Evolutionary conservation across 257 asterid genomes (phyloP).

Genomic region (Solanum chmielewskii): DNA sequence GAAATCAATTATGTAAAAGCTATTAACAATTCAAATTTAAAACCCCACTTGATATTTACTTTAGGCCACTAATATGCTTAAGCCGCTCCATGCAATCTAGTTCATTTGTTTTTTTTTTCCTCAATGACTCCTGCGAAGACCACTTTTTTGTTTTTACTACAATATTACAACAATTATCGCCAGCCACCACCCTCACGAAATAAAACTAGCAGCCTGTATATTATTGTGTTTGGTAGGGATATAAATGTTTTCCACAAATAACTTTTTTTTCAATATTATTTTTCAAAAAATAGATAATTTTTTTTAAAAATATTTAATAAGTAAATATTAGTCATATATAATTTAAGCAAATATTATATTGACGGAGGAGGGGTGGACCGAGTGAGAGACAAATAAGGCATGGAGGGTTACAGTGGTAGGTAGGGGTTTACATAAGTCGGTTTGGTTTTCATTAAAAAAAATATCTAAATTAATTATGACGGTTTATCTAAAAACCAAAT

Average conservation of each 20-base stretch:
- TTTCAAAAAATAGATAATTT: not conserved
- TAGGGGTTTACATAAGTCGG: too few species aligned
- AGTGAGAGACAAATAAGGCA: not conserved
- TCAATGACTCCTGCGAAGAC: not conserved
- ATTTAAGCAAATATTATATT: not conserved
- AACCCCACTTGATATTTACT: fast-evolving
- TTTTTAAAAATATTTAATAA: not conserved
- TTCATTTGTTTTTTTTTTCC: not conserved
- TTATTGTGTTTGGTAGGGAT: not conserved
- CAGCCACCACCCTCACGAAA: not conserved
- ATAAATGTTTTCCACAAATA: not conserved
- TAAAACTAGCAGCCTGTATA: not conserved
- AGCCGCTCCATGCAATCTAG: too few species aligned
- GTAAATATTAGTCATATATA: not conserved
- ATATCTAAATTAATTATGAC: too few species aligned
- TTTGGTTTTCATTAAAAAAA: too few species aligned
- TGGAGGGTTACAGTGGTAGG: too few species aligned
- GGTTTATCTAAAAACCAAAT: too few species aligned
- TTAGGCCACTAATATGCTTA: too few species aligned
- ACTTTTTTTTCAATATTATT: not conserved
- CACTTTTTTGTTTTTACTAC: not conserved
- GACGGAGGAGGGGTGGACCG: too few species aligned
- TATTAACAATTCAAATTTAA: too few species aligned
- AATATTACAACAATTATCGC: not conserved
- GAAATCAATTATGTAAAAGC: too few species aligned